Conservation (phyloP, 2,329 filamentous ascomycete species). For the Fusarium torulosum region DNA sequence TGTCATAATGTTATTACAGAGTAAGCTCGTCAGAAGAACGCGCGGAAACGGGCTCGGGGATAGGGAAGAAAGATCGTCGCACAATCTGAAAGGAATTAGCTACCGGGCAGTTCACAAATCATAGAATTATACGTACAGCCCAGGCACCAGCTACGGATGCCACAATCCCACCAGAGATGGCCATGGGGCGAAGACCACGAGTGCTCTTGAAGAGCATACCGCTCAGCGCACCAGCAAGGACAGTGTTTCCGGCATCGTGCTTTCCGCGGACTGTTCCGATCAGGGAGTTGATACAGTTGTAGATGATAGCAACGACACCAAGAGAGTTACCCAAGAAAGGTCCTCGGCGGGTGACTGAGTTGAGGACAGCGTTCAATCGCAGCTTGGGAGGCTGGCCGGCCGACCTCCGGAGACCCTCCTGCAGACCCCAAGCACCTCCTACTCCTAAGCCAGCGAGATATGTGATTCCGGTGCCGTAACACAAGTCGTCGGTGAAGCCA, state of each 20-base stretch:
- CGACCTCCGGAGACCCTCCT: slow-evolving; percentile 88
- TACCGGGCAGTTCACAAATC: not conserved
- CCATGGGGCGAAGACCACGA: slow-evolving; percentile 87
- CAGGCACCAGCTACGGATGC: slow-evolving; percentile 86
- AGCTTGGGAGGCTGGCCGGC: slow-evolving; percentile 85
- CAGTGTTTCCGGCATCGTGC: slow-evolving; percentile 91
- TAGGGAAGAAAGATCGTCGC: slow-evolving; percentile 59
- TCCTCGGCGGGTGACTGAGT: slow-evolving; percentile 91
- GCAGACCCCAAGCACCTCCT: slow-evolving; percentile 92
- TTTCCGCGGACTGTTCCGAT: slow-evolving; percentile 84
- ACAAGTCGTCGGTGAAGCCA: slow-evolving; percentile 97
- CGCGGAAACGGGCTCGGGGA: slow-evolving; percentile 52
- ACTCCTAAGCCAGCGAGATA: slow-evolving; percentile 88
- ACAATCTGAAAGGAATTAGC: slow-evolving; percentile 49
- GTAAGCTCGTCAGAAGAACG: slow-evolving; percentile 44
- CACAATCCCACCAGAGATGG: slow-evolving; percentile 92
- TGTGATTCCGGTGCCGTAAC: slow-evolving; percentile 95
- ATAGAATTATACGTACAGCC: slow-evolving; percentile 75
- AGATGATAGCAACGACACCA: slow-evolving; percentile 94
- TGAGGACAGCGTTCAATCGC: slow-evolving; percentile 92
- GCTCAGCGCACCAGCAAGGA: slow-evolving; percentile 85
- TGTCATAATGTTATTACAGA: slow-evolving; percentile 48
- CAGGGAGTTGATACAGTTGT: slow-evolving; percentile 91
- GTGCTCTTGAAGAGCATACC: slow-evolving; percentile 98
- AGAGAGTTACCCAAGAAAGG: slow-evolving; percentile 97